Evolutionary conservation across 164 flowering plant genomes (phyloP).

Genomic region (Dillenia suffruticosa): DNA sequence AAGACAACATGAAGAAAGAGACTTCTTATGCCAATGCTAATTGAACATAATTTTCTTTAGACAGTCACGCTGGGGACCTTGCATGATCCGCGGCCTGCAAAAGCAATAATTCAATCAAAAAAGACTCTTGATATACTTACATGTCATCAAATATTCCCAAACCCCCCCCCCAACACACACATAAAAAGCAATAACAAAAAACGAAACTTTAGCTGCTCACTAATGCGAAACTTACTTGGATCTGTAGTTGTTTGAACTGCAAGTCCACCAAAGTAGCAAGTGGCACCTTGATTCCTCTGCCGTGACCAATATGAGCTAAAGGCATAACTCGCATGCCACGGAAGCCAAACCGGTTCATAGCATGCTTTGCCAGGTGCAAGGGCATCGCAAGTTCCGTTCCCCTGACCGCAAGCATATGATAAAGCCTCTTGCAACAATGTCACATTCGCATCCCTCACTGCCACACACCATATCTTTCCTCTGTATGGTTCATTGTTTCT

Average conservation of each 20-base stretch:
- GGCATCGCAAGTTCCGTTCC: conserved; percentile 36
- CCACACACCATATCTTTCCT: conserved; percentile 54
- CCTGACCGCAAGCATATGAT: conserved; percentile 20
- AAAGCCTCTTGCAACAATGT: conserved; percentile 18
- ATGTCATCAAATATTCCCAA: no score
- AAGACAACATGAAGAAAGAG: no score
- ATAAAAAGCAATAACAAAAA: no score
- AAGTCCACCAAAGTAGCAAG: conserved; percentile 51
- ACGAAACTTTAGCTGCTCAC: no score
- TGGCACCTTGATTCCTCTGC: conserved; percentile 18
- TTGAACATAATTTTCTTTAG: no score
- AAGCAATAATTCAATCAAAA: no score
- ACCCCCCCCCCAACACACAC: no score
- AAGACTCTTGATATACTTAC: no score
- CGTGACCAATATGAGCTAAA: conserved; percentile 53
- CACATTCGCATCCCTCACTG: conserved; percentile 9
- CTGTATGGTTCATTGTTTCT: conserved; percentile 28
- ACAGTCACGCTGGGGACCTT: no score
- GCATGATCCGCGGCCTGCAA: no score
- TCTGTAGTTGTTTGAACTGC: conserved; percentile 34
- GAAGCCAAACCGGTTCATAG: conserved; percentile 22
- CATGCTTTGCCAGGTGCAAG: conserved; percentile 28
- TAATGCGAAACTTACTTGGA: conserved; percentile 30
- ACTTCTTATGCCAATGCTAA: no score
- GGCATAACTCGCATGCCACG: conserved; percentile 41